Evolutionary conservation across 2,329 filamentous ascomycete species (phyloP).

Genomic region (Pestalotiopsis sp.): DNA sequence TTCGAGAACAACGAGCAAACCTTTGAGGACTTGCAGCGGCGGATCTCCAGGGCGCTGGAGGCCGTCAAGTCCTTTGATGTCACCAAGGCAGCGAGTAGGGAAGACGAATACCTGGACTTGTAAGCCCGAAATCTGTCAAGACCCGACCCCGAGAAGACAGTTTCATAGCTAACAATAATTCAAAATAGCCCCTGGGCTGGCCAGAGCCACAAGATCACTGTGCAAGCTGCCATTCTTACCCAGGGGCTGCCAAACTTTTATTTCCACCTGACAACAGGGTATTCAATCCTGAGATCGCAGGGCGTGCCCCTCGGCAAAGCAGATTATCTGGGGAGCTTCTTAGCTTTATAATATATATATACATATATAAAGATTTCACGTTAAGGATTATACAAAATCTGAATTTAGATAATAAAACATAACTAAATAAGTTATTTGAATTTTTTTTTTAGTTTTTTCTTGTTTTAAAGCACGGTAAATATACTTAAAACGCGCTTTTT

Average conservation of each 20-base stretch:
- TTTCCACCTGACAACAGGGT: constrained; percentile 62
- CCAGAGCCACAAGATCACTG: constrained; percentile 27
- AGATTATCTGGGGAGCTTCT: constrained; percentile 43
- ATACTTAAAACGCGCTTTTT: too few species aligned
- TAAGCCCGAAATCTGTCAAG: neutral
- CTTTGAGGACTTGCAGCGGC: constrained; percentile 33
- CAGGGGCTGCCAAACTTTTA: constrained; percentile 32
- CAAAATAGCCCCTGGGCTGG: constrained; percentile 40
- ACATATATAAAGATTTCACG: too few species aligned
- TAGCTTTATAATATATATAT: neutral
- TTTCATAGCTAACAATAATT: neutral
- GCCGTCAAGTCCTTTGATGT: constrained; percentile 27
- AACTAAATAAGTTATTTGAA: too few species aligned
- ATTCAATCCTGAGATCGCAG: constrained; percentile 61
- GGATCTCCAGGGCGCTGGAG: constrained; percentile 33
- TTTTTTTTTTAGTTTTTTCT: too few species aligned
- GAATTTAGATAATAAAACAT: too few species aligned
- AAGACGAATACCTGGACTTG: constrained; percentile 28
- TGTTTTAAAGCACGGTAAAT: too few species aligned
- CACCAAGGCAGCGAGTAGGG: constrained; percentile 26
- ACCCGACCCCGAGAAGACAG: neutral
- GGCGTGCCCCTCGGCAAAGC: constrained; percentile 63
- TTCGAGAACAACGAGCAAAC: constrained; percentile 31
- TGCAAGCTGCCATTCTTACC: neutral
- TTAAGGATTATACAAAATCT: too few species aligned